These are phyloP conservation scores for Claviceps quebecensis DNA, from an alignment of 2,329 filamentous ascomycete species.

Conservation along the genomic window DNA sequence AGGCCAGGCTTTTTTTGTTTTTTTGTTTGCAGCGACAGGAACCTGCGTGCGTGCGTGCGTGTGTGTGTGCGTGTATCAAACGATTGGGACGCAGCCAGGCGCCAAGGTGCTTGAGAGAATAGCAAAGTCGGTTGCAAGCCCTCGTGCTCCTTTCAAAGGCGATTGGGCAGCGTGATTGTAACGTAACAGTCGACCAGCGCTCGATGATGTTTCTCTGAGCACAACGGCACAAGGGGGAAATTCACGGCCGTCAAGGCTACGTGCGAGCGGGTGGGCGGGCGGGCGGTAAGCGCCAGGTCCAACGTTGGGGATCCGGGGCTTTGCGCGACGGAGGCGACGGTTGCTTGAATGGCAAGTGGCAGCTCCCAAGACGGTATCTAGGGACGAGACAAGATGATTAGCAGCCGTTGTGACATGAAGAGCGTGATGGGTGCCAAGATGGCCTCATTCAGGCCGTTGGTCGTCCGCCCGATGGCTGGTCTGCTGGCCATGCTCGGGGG, in stretches of 20 bases:
- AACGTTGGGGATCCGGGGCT: constrained; percentile 13
- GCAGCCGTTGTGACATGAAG: neutral
- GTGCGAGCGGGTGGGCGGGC: neutral
- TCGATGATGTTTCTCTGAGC: constrained; percentile 5
- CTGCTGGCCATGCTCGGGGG: neutral
- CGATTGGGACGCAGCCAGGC: constrained; percentile 7
- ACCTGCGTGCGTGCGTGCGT: neutral
- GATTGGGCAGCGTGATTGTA: neutral
- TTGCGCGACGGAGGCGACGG: constrained; percentile 18
- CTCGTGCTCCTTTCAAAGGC: neutral
- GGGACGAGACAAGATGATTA: neutral
- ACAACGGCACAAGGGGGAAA: constrained; percentile 9
- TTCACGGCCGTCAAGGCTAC: constrained; percentile 16
- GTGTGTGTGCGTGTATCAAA: neutral
- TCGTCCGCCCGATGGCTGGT: constrained; percentile 1
- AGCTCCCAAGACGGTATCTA: neutral
- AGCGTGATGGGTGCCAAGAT: constrained; percentile 1
- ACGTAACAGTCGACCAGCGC: neutral
- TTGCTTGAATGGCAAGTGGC: constrained; percentile 4
- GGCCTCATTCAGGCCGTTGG: neutral
- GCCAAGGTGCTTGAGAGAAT: constrained; percentile 3
- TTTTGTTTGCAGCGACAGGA: constrained; percentile 9
- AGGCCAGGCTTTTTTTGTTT: constrained; percentile 16
- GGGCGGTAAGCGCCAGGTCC: constrained; percentile 20
- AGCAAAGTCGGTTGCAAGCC: constrained; percentile 3